A percentile compares a stretch with the other conserved stretches of the same genome.
These are phyloP conservation scores for Monilinia polystroma DNA, from an alignment of 2,329 filamentous ascomycete species.

Conservation along the genomic window DNA sequence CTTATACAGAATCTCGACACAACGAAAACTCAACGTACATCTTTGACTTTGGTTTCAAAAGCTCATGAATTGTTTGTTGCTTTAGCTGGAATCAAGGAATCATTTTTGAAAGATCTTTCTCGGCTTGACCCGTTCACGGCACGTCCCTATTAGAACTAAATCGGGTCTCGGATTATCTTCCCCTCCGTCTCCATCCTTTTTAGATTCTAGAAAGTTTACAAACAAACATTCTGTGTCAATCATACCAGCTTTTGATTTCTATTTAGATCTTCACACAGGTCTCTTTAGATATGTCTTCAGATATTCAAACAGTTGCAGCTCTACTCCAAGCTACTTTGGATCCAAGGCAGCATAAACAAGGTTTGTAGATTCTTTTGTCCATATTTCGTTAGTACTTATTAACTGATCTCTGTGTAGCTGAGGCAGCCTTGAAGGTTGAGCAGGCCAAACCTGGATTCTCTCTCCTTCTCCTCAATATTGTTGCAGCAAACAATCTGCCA, in stretches of 20 bases:
- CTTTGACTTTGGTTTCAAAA: constrained; percentile 14
- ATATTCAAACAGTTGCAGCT: constrained; percentile 67
- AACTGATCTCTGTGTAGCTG: constrained; percentile 56
- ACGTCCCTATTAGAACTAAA: not conserved
- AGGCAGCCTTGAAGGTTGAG: constrained; percentile 74
- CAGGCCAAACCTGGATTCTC: constrained; percentile 86
- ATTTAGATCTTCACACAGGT: constrained; percentile 17
- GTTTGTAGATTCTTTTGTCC: constrained; percentile 50
- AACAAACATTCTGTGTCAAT: constrained; percentile 23
- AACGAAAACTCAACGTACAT: constrained; percentile 13
- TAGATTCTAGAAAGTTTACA: constrained; percentile 22
- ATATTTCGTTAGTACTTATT: constrained; percentile 29
- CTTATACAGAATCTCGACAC: not conserved
- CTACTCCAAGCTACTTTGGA: constrained; percentile 90
- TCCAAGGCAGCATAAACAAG: constrained; percentile 83
- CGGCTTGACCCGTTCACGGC: not conserved
- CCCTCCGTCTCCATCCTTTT: constrained; percentile 19
- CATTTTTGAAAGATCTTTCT: constrained; percentile 13
- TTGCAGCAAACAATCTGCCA: constrained; percentile 70
- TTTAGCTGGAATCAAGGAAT: constrained; percentile 14
- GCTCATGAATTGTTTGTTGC: constrained; percentile 19
- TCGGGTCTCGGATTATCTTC: constrained; percentile 20
- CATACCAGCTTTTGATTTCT: constrained; percentile 11
- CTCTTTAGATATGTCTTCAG: constrained; percentile 54
- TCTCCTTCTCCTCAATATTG: constrained; percentile 83